A percentile compares a stretch with the other conserved stretches of the same genome.
These are phyloP conservation scores for Ajuga chamaepitys DNA, from an alignment of 257 asterid species.

Conservation along the genomic window DNA sequence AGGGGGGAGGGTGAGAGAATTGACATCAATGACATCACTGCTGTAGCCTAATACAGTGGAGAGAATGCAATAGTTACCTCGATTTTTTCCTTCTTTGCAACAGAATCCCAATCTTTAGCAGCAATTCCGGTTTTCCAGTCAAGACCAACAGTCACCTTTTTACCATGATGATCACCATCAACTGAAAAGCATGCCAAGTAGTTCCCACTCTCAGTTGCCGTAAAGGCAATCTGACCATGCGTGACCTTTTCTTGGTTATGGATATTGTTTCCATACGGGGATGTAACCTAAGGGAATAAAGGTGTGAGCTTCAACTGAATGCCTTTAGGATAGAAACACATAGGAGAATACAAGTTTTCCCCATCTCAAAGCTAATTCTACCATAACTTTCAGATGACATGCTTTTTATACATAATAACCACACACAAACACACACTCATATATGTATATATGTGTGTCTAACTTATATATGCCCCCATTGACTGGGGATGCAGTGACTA, in stretches of 20 bases:
- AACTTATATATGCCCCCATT: neutral
- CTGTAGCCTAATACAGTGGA: neutral
- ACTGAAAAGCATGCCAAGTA: conserved; percentile 63
- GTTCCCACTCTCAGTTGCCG: conserved; percentile 67
- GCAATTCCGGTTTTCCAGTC: conserved; percentile 85
- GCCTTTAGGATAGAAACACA: neutral
- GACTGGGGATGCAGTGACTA: neutral
- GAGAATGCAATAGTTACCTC: conserved; percentile 34
- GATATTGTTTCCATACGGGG: conserved; percentile 69
- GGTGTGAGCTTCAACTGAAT: neutral
- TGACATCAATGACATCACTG: neutral
- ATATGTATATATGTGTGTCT: neutral
- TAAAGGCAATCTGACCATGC: conserved; percentile 76
- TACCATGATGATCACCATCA: conserved; percentile 32
- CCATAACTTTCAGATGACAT: neutral
- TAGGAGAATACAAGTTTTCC: neutral
- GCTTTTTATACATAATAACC: neutral
- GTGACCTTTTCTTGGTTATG: conserved; percentile 56
- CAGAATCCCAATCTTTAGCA: conserved; percentile 77
- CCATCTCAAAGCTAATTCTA: neutral
- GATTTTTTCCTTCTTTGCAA: conserved; percentile 82
- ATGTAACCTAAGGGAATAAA: conserved; percentile 44
- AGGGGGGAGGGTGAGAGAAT: no score
- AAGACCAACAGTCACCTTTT: conserved; percentile 51
- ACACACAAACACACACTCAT: neutral